Evolutionary conservation across 2,329 filamentous ascomycete species (phyloP).

Genomic region (Colletotrichum plurivorum): DNA sequence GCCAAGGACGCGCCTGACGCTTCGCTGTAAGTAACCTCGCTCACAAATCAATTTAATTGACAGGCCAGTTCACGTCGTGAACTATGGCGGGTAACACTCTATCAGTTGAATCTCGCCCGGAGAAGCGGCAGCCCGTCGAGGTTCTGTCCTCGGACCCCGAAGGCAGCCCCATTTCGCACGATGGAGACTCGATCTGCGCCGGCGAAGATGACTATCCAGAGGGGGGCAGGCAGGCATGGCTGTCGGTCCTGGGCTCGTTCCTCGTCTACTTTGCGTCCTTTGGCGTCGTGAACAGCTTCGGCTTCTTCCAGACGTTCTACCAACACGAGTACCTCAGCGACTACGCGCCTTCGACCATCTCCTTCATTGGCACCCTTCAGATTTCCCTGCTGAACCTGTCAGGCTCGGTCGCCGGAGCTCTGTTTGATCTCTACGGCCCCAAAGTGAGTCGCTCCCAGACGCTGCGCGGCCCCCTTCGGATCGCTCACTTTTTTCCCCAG

Average conservation of each 20-base stretch:
- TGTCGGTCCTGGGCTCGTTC: slow-evolving; percentile 33
- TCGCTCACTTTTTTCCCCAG: not conserved
- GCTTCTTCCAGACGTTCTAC: slow-evolving; percentile 62
- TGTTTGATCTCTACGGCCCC: slow-evolving; percentile 52
- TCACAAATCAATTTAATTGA: not conserved
- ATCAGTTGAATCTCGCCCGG: slow-evolving; percentile 3
- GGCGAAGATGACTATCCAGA: slow-evolving; percentile 7
- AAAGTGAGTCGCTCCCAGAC: slow-evolving; percentile 2
- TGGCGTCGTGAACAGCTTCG: slow-evolving; percentile 58
- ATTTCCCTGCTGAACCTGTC: slow-evolving; percentile 55
- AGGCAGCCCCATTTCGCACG: not conserved
- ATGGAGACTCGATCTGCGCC: not conserved
- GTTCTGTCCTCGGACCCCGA: not conserved
- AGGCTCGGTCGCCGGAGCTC: slow-evolving; percentile 55
- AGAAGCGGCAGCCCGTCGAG: not conserved
- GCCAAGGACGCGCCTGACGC: not conserved
- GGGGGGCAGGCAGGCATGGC: slow-evolving; percentile 19
- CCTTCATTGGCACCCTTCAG: slow-evolving; percentile 61
- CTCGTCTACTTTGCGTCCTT: slow-evolving; percentile 37
- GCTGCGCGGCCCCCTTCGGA: too few relatives aligned
- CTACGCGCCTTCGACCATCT: slow-evolving; percentile 55
- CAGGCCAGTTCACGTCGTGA: slow-evolving; percentile 25
- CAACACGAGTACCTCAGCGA: slow-evolving; percentile 50
- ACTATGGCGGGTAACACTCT: slow-evolving; percentile 22
- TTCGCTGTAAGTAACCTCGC: slow-evolving; percentile 15